Evolutionary conservation across 1,284 basidiomycete species (phyloP), one percentile per base, ranked within the genome.

Genomic region (Cryptococcus sp.): DNA sequence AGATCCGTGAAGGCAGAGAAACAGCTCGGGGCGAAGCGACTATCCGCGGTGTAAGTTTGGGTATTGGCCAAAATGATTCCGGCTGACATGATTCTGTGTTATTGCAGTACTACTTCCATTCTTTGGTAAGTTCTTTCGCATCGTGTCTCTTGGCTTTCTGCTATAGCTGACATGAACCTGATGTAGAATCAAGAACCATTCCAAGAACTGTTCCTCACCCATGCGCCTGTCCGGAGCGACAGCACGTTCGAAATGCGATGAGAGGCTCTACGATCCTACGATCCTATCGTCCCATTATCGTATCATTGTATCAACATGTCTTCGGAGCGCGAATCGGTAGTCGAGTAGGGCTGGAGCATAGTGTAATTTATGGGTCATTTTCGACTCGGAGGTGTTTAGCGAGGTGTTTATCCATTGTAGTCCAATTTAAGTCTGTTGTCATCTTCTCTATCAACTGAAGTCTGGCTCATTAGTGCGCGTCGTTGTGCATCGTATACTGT

Each of bases 21-120:
- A 47, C 52, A 0, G 53, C 51, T 13, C 50, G 61, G 45, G 60
- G 68, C 5, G 73, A 70, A 52, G 71, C 76, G 16, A 80, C 75
- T 0, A 69, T 77, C n/a, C 59, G 70, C 53, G 75, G 75, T 15
- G 73, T 75, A 54, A 66, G 72, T 67, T 13, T 22, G 45, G 39
- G 35, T 23, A 40, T 47, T 45, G 20, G 16, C 38, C 16, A 15
- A 15, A 25, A 39, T 45, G 20, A 41, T 35, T 42, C 40, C 27
- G 16, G 20, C 27, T 35, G 31, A 35, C n/a, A 15, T 27, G 47
- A 31, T 44, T 31, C 6, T 38, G 35, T 19, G 17, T 35, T 16
- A 19, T 44, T 35, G 11, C 56, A 74, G 63, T 95, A 91, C 79
- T 97, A 96, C 80, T 96, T 90, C 80, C 93, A 96, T 80, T 88